phyloP scores from a whole-genome alignment of 2,329 filamentous ascomycete genomes.

The Elsinoe fawcettii region DNA sequence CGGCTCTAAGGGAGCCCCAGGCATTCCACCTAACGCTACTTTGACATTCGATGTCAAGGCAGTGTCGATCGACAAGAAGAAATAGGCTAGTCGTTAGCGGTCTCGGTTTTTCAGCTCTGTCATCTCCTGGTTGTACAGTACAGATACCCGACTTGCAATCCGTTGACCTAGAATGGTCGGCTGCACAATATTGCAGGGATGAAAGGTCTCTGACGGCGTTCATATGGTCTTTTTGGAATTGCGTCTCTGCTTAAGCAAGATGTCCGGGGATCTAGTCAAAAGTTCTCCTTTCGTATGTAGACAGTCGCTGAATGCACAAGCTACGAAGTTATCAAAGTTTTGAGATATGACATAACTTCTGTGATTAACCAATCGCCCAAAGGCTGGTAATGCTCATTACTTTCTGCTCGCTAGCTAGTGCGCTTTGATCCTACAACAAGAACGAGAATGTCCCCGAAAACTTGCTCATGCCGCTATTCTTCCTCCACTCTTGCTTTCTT shows the following conservation, averaged over 20 bases:
- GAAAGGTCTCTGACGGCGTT: constrained; percentile 18
- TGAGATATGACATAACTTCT: too few species aligned
- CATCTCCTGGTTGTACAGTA: constrained; percentile 6
- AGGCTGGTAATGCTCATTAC: neutral
- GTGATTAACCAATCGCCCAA: neutral
- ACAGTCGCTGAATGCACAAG: neutral
- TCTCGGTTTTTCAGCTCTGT: neutral
- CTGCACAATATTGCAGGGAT: constrained; percentile 18
- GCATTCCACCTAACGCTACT: constrained; percentile 85
- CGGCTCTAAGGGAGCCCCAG: constrained; percentile 65
- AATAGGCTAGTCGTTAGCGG: constrained; percentile 18
- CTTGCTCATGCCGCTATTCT: neutral
- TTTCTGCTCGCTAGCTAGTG: neutral
- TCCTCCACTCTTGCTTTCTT: constrained; percentile 12
- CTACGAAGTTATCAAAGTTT: neutral
- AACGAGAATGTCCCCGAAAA: neutral
- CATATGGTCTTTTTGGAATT: neutral
- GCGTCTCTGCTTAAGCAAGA: neutral
- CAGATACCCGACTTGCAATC: constrained; percentile 23
- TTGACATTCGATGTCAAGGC: constrained; percentile 73
- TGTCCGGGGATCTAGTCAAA: neutral
- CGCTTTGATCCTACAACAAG: neutral
- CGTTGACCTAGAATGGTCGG: neutral
- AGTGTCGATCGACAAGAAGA: constrained; percentile 40
- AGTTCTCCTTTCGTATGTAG: constrained; percentile 6